Base-by-base conservation (phyloP, 306 rosid genomes). In the Sicyos baderoa region DNA sequence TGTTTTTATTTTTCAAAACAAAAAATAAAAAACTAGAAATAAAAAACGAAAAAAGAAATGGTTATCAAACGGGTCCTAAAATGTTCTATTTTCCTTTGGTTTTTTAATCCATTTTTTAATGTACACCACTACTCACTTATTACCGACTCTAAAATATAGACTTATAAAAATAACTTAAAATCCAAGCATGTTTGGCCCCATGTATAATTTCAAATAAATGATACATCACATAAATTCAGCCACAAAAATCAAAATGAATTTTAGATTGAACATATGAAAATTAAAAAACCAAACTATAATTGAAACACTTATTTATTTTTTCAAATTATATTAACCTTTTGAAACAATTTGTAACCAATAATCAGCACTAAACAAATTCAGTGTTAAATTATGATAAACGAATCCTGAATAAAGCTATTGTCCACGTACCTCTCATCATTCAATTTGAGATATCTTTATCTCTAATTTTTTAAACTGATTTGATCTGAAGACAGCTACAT, bases 381-480 rank as follows among this genome's bases (percentile, higher is more conserved):
- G 9, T 62, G 6, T 17, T 1, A 40, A 37, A 37, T 37, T 9
- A 18, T 37, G n/a, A 62, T 2, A 27, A 37, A 62, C 0, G 51
- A 40, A 10, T 40, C 8, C 68, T 37, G 11, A 62, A 9, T 10
- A 37, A 62, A 62, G 50, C 23, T 9, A 37, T 4, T 17, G 68
- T 64, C 19, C 54, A 44, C 70, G 70, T 45, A 64, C 52, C 70
- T 42, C 35, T 45, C 54, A 64, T 64, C 37, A 64, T 37, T 62
- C 51, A 62, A 18, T 40, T 42, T 40, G 51, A 37, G 69, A 40
- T 62, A 40, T 40, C 51, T 62, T 40, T 62, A 16, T n/a, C n/a
- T 65, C 21, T 44, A 65, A 63, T 29, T 29, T 65, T 65, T 37
- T 37, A 40, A 17, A 11, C 54, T 44, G 54, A 65, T 42, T 42